Conservation (phyloP, 1,284 basidiomycete species). For the Kwoniella shivajii region DNA sequence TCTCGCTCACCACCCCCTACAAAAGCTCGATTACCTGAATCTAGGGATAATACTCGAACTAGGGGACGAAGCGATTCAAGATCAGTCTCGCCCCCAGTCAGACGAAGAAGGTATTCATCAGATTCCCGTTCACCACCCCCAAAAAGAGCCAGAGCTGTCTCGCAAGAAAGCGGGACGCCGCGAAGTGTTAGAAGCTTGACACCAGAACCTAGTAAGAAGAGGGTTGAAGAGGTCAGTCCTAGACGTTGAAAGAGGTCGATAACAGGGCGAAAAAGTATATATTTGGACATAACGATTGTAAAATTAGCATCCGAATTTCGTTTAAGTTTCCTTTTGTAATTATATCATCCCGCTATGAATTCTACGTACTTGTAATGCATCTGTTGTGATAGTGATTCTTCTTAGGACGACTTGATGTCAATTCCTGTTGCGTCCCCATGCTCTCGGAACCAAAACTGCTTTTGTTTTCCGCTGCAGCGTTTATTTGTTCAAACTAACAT, state of each 20-base stretch:
- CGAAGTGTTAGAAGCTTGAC: slow-evolving; percentile 38
- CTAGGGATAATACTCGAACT: neutral
- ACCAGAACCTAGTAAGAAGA: slow-evolving; percentile 25
- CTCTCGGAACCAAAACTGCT: too few relatives aligned
- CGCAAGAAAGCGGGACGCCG: slow-evolving; percentile 20
- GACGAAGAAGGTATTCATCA: slow-evolving; percentile 9
- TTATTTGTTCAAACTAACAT: too few relatives aligned
- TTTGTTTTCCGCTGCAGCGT: too few relatives aligned
- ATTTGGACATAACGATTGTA: too few relatives aligned
- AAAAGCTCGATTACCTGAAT: neutral
- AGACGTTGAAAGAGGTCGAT: neutral
- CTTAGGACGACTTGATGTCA: too few relatives aligned
- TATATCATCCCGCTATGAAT: too few relatives aligned
- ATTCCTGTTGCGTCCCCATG: too few relatives aligned
- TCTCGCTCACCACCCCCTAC: slow-evolving; percentile 8
- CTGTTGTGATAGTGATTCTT: too few relatives aligned
- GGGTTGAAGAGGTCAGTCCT: slow-evolving; percentile 21
- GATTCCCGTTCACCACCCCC: slow-evolving; percentile 18
- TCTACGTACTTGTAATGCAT: too few relatives aligned
- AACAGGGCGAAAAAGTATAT: too few relatives aligned
- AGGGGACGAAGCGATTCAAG: slow-evolving; percentile 3
- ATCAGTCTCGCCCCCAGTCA: slow-evolving; percentile 2
- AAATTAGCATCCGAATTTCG: too few relatives aligned
- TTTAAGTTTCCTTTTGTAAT: too few relatives aligned
- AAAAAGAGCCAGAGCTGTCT: slow-evolving; percentile 16